Conservation (phyloP, 2,329 filamentous ascomycete genomes). For the Sporothrix protearum region DNA sequence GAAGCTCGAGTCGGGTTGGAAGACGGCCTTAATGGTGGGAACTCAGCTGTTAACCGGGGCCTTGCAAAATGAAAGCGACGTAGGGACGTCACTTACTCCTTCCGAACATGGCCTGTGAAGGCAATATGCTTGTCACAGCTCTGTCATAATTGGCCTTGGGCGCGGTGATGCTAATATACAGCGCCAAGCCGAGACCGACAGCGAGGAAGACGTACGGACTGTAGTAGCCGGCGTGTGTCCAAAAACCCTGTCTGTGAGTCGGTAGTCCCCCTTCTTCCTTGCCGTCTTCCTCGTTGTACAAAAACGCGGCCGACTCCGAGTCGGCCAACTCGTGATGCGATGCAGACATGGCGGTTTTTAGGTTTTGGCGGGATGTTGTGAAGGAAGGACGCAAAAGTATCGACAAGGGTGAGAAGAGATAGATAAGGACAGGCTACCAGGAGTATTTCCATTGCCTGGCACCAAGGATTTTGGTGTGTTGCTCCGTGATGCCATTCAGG, state of each 20-base stretch:
- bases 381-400: not conserved
- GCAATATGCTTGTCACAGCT: conserved; percentile 14
- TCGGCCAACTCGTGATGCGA: conserved; percentile 22
- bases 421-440: not conserved
- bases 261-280: no score
- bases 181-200: conserved; percentile 1
- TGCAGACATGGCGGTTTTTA: conserved; percentile 11
- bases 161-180: conserved; percentile 1
- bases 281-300: conserved; percentile 12
- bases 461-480: not conserved
- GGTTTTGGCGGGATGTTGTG: not conserved
- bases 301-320: conserved; percentile 26
- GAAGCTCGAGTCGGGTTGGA: conserved; percentile 25
- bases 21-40: conserved; percentile 22
- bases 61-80: not conserved
- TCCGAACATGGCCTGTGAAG: conserved; percentile 21
- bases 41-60: conserved; percentile 19
- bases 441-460: not conserved
- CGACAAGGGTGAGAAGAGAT: not conserved
- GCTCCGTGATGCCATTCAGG: not conserved
- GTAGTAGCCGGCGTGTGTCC: not conserved
- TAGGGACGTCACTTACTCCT: conserved; percentile 2
- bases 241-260: not conserved
- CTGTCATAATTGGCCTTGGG: not conserved
- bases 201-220: conserved; percentile 14